phyloP scores from a whole-genome alignment of 139 green algal species.

The Nannochloris sp. region DNA sequence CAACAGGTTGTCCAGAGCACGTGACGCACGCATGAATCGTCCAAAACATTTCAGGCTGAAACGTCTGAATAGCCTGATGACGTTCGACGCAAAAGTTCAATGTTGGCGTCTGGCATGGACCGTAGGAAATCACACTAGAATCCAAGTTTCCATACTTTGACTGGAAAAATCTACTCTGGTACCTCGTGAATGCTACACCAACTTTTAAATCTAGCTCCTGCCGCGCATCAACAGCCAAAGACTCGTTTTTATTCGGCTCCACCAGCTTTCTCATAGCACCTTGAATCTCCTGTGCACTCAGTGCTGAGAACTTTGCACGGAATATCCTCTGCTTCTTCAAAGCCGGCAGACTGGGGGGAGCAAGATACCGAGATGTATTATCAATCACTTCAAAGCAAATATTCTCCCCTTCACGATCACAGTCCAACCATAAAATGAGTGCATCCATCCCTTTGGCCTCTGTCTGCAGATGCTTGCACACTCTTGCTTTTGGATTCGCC shows the following conservation, averaged over 20 bases:
- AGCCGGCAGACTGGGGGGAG: not conserved
- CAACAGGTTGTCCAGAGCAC: conserved; percentile 35
- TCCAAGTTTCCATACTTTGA: conserved; percentile 85
- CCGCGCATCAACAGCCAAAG: conserved; percentile 71
- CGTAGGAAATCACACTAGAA: conserved; percentile 68
- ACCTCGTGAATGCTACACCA: conserved; percentile 78
- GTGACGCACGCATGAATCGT: conserved; percentile 32
- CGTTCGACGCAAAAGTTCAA: conserved; percentile 76
- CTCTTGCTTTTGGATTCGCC: conserved; percentile 73
- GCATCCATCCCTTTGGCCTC: conserved; percentile 51
- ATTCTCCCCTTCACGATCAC: conserved; percentile 84
- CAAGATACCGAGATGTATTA: conserved; percentile 52
- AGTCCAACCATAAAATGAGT: conserved; percentile 84
- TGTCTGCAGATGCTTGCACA: conserved; percentile 64
- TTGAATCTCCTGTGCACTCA: conserved; percentile 63
- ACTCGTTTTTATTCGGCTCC: conserved; percentile 66
- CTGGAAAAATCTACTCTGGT: conserved; percentile 77
- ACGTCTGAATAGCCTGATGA: conserved; percentile 53
- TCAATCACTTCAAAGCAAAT: conserved; percentile 90
- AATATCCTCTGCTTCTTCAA: conserved; percentile 39
- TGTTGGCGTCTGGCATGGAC: conserved; percentile 82
- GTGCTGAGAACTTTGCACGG: conserved; percentile 66
- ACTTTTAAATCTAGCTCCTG: conserved; percentile 76
- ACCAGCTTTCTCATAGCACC: conserved; percentile 71
- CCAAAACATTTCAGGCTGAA: conserved; percentile 75